Percentiles rank a stretch among this genome's conserved stretches.
phyloP scores from a whole-genome alignment of 257 asterid genomes.

The Hygrophila difformis region DNA sequence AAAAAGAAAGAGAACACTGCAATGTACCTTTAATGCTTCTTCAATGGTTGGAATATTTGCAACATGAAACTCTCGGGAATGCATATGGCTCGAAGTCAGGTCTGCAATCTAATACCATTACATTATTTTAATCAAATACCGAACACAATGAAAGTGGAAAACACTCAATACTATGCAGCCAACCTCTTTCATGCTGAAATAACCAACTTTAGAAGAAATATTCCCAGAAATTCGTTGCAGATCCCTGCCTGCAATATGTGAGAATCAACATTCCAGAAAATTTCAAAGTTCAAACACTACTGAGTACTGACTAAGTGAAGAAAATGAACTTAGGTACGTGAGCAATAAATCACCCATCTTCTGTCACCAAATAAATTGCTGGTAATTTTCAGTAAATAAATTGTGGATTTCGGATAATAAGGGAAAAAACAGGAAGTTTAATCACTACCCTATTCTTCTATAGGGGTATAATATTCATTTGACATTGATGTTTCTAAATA shows the following conservation, averaged over 20 bases:
- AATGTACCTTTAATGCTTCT: conserved; percentile 72
- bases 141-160: conserved; percentile 2
- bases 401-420: not conserved
- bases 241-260: conserved; percentile 90
- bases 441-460: too few species aligned
- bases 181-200: conserved; percentile 77
- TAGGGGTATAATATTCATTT: too few species aligned
- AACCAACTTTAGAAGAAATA: conserved; percentile 62
- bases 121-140: conserved; percentile 18
- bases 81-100: conserved; percentile 41
- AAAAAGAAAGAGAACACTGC: conserved; percentile 13
- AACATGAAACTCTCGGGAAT: conserved; percentile 41
- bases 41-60: conserved; percentile 58
- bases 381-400: conserved; percentile 7
- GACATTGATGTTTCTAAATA: too few species aligned
- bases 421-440: too few species aligned
- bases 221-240: conserved; percentile 85
- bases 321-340: conserved; percentile 6
- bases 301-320: conserved; percentile 19
- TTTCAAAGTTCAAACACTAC: too few species aligned
- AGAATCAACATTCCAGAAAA: conserved; percentile 64
- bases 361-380: conserved; percentile 12
- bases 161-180: conserved; percentile 13
- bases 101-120: conserved; percentile 51
- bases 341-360: conserved; percentile 6